Evolutionary conservation across 352 stramenopile genomes (phyloP).

Genomic region (Pythium aristosporum): DNA sequence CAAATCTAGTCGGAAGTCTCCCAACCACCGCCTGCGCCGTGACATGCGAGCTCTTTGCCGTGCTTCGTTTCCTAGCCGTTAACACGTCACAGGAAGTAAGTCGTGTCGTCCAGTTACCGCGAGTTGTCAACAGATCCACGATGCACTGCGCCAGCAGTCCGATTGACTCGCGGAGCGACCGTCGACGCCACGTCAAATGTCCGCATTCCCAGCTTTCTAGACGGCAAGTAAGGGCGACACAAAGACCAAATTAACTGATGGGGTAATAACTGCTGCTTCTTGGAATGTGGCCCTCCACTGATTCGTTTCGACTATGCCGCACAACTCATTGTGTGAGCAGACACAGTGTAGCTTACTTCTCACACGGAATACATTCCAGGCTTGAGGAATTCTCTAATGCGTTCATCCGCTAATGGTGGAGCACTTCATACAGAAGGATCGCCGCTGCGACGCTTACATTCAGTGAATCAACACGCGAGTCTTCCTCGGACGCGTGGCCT

Average conservation of each 20-base stretch:
- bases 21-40: constrained; percentile 2
- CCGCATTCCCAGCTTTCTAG: neutral
- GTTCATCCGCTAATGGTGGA: constrained; percentile 46
- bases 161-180: neutral
- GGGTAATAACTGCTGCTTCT: neutral
- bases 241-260: neutral
- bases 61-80: neutral
- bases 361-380: too few relatives aligned
- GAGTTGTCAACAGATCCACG: constrained; percentile 6
- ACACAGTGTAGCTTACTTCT: too few relatives aligned
- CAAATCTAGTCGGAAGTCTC: constrained; percentile 6
- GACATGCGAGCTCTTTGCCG: neutral
- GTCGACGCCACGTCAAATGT: neutral
- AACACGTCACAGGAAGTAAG: constrained; percentile 2
- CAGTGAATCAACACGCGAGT: constrained; percentile 75
- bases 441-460: constrained; percentile 79
- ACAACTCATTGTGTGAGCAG: too few relatives aligned
- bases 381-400: too few relatives aligned
- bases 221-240: neutral
- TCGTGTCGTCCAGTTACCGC: constrained; percentile 4
- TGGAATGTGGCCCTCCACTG: too few relatives aligned
- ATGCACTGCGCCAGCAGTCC: neutral
- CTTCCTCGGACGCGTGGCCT: constrained; percentile 54
- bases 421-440: constrained; percentile 76
- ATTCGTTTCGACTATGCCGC: too few relatives aligned